phyloP scores from a whole-genome alignment of 176 grass and related monocot species.

The Elaeis guineensis region DNA sequence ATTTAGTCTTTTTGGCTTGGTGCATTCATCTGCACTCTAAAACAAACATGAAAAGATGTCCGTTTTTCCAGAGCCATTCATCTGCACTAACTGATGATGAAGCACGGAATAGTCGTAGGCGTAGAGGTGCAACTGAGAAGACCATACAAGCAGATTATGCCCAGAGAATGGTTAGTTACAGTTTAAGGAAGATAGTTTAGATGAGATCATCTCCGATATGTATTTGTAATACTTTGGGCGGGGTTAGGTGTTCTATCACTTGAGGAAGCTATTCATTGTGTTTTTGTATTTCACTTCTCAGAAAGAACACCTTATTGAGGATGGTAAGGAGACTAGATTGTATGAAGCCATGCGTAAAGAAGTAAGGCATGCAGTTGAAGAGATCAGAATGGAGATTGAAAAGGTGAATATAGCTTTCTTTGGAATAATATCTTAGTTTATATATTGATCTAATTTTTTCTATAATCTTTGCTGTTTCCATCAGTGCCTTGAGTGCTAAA shows the following conservation, averaged over 20 bases:
- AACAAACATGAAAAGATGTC: too few relatives aligned
- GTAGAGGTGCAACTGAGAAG: constrained; percentile 35
- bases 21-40: too few relatives aligned
- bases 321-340: constrained; percentile 30
- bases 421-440: neutral
- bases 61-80: constrained; percentile 62
- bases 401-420: constrained; percentile 23
- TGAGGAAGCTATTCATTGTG: neutral
- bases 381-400: constrained; percentile 75
- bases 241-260: too few relatives aligned
- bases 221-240: too few relatives aligned
- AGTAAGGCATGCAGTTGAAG: constrained; percentile 80
- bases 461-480: too few relatives aligned
- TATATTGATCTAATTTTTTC: neutral
- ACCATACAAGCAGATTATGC: constrained; percentile 30
- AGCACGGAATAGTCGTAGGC: constrained; percentile 33
- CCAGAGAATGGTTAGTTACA: constrained; percentile 44
- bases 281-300: constrained; percentile 17
- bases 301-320: constrained; percentile 21
- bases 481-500: too few relatives aligned
- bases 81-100: constrained; percentile 81
- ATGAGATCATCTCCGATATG: neutral
- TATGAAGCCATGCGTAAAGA: constrained; percentile 78
- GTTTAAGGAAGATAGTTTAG: neutral
- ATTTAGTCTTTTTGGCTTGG: too few relatives aligned